Evolutionary conservation across 768 basidiomycete species (phyloP).

Genomic region (Russula abietina): DNA sequence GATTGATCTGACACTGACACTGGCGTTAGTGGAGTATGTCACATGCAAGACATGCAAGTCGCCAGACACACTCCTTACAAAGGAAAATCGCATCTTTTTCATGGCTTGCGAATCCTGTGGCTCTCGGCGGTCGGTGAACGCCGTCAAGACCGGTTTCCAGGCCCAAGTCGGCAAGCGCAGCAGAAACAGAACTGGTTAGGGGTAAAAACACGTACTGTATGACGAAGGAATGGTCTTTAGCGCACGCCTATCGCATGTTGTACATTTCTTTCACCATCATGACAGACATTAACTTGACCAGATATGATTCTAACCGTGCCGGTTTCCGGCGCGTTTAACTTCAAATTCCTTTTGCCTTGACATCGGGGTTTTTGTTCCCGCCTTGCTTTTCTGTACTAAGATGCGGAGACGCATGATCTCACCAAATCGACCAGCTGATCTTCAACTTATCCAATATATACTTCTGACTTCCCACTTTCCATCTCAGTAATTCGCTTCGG

Average conservation of each 20-base stretch:
- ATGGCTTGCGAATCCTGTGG: conserved; percentile 91
- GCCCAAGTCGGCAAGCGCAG: conserved; percentile 88
- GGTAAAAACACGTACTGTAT: conserved; percentile 9
- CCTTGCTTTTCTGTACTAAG: conserved; percentile 14
- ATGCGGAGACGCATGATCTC: conserved; percentile 21
- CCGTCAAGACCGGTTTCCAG: conserved; percentile 99
- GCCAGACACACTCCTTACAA: conserved; percentile 90
- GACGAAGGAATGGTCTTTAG: conserved; percentile 14
- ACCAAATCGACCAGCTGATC: conserved; percentile 23
- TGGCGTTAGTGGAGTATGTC: conserved; percentile 81
- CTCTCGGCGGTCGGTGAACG: conserved; percentile 82
- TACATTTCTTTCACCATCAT: conserved; percentile 21
- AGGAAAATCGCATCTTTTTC: conserved; percentile 99
- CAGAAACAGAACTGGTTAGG: conserved; percentile 67
- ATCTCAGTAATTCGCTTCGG: conserved; percentile 22
- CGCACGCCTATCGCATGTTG: conserved; percentile 23
- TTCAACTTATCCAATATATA: conserved; percentile 21
- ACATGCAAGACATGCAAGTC: conserved; percentile 99
- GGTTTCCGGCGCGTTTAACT: conserved; percentile 11
- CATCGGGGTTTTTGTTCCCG: conserved; percentile 12
- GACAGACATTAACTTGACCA: conserved; percentile 20
- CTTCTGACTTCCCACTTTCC: conserved; percentile 22
- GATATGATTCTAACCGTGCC: conserved; percentile 13
- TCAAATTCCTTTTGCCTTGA: conserved; percentile 16
- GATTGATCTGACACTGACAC: conserved; percentile 4